These are phyloP conservation scores for Jamesozyma spencerorum DNA, from an alignment of 805 yeast genomes.

Conservation along the genomic window DNA sequence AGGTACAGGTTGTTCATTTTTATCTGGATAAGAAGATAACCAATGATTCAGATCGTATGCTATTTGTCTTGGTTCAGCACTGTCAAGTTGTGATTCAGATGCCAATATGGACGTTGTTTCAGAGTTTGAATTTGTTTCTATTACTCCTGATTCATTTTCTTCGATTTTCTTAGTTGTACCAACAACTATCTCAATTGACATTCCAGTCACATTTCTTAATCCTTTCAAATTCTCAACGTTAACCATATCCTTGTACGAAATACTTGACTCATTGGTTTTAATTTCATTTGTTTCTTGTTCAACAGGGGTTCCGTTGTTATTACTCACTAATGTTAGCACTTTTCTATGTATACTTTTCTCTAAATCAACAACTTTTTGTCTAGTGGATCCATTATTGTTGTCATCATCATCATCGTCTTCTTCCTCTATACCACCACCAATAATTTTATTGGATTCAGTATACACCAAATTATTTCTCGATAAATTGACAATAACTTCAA, in stretches of 20 bases:
- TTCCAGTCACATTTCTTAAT: constrained; percentile 67
- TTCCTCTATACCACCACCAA: constrained; percentile 17
- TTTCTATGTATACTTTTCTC: constrained; percentile 12
- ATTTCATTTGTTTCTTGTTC: background rate
- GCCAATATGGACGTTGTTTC: too few species aligned
- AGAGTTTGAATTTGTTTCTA: too few species aligned
- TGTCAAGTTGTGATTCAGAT: too few species aligned
- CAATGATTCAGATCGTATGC: constrained; percentile 8
- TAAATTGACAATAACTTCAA: constrained; percentile 75
- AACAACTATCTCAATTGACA: constrained; percentile 68
- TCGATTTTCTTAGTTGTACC: constrained; percentile 45
- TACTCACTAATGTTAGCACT: constrained; percentile 9
- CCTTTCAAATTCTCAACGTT: constrained; percentile 75
- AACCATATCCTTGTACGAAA: constrained; percentile 37
- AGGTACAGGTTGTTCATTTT: constrained; percentile 11
- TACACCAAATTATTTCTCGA: constrained; percentile 45
- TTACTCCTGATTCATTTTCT: background rate
- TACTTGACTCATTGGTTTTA: constrained; percentile 16
- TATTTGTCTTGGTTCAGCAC: too few species aligned
- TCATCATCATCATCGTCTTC: background rate
- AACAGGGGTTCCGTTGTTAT: background rate
- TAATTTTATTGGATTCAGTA: constrained; percentile 25
- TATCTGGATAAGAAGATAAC: constrained; percentile 9
- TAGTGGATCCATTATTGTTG: background rate
- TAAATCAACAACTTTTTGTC: constrained; percentile 1